phyloP scores from a whole-genome alignment of 2,329 filamentous ascomycete species.

The Talaromyces sp. region DNA sequence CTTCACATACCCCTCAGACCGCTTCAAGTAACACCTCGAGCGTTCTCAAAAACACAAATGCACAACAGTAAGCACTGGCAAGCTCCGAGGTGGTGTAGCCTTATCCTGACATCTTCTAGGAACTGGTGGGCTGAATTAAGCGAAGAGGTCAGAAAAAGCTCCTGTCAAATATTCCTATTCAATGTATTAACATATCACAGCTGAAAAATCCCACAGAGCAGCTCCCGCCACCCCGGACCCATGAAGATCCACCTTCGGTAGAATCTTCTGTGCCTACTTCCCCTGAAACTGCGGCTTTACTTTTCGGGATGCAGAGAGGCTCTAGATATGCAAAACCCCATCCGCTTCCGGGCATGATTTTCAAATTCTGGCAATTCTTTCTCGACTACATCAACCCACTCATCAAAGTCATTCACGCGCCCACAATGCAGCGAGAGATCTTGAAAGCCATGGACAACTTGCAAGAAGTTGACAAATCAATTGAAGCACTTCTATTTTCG shows the following conservation, averaged over 20 bases:
- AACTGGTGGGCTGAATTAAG: conserved; percentile 5
- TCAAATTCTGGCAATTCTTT: conserved; percentile 23
- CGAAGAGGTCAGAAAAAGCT: not conserved
- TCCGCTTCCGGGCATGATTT: conserved; percentile 18
- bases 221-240: not conserved
- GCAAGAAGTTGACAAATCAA: conserved; percentile 12
- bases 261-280: not conserved
- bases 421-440: conserved; percentile 34
- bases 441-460: conserved; percentile 19
- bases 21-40: not conserved
- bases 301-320: conserved; percentile 24
- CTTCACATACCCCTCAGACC: not conserved
- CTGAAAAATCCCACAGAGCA: conserved; percentile 4
- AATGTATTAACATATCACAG: not conserved
- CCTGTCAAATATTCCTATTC: not conserved
- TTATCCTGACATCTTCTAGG: not conserved
- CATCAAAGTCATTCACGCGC: conserved; percentile 71
- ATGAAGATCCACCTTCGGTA: not conserved
- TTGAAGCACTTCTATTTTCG: conserved; percentile 63
- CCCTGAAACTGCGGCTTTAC: not conserved
- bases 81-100: not conserved
- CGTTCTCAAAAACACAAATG: not conserved
- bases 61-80: not conserved
- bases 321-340: conserved; percentile 36
- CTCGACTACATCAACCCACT: conserved; percentile 51